Conservation (phyloP, 441 rosid species). For the Viola pubescens region DNA sequence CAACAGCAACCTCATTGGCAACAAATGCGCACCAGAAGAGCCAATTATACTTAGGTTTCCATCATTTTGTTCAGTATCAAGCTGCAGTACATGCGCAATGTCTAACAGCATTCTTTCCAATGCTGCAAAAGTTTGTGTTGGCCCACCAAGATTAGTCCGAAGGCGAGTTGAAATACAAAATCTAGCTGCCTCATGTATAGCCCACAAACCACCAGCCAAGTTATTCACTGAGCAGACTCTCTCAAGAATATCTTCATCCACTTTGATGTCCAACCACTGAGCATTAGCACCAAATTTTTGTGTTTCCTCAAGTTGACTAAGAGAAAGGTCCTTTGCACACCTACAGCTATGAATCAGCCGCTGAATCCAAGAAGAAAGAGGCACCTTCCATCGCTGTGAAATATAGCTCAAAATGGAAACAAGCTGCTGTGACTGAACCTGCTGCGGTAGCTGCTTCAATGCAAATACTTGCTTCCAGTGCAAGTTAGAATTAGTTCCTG, state of each 20-base stretch:
- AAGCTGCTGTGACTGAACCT: conserved; percentile 88
- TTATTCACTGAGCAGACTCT: conserved; percentile 68
- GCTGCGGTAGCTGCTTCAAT: conserved; percentile 67
- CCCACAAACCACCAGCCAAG: conserved; percentile 98
- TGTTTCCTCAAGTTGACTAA: conserved; percentile 59
- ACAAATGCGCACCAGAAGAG: conserved; percentile 87
- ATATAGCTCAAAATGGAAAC: conserved; percentile 92
- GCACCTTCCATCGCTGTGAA: conserved; percentile 90
- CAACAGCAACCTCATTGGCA: conserved; percentile 93
- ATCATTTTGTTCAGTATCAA: conserved; percentile 76
- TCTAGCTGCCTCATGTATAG: conserved; percentile 96
- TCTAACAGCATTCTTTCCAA: conserved; percentile 96
- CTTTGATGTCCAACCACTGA: conserved; percentile 49
- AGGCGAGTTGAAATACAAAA: conserved; percentile 81
- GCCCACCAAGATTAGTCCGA: conserved; percentile 98
- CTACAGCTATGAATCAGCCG: conserved; percentile 59
- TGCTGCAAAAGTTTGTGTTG: conserved; percentile 98
- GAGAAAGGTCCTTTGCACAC: conserved; percentile 42
- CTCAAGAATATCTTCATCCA: conserved; percentile 67
- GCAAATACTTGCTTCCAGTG: conserved; percentile 92
- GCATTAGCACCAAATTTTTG: conserved; percentile 31
- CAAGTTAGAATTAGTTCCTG: conserved; percentile 45
- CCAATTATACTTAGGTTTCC: conserved; percentile 71
- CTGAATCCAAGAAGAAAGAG: conserved; percentile 88
- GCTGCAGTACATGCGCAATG: conserved; percentile 75